phyloP scores from a whole-genome alignment of 805 yeast genomes.

The Ogataea siamensis region DNA sequence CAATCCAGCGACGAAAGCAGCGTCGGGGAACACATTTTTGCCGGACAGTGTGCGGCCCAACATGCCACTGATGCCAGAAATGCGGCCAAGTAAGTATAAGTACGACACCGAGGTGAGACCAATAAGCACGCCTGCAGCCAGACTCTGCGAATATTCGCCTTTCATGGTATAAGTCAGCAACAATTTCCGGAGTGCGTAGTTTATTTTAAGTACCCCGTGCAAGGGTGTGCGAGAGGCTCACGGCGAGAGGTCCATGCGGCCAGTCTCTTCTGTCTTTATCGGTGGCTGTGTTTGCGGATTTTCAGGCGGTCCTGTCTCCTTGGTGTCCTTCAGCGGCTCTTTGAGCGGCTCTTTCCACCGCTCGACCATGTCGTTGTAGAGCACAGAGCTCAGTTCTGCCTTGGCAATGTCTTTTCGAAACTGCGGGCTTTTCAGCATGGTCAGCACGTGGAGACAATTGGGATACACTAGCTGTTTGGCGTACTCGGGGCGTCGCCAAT shows the following conservation, averaged over 20 bases:
- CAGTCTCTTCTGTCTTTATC: not conserved
- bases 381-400: constrained; percentile 53
- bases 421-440: constrained; percentile 52
- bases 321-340: constrained; percentile 2
- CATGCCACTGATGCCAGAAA: not conserved
- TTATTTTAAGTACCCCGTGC: not conserved
- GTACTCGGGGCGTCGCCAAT: constrained; percentile 77
- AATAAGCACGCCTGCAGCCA: not conserved
- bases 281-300: not conserved
- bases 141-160: not conserved
- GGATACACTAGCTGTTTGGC: constrained; percentile 77
- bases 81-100: not conserved
- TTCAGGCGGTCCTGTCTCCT: not conserved
- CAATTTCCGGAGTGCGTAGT: no score
- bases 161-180: not conserved
- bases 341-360: constrained; percentile 54
- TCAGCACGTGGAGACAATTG: constrained; percentile 78
- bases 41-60: not conserved
- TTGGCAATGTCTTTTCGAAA: constrained; percentile 56
- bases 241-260: not conserved
- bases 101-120: not conserved
- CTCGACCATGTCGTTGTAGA: constrained; percentile 75
- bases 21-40: not conserved
- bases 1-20: not conserved
- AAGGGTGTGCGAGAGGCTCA: no score